Percentiles rank a stretch among this genome's conserved stretches.
Evolutionary conservation across 106 monocot genomes (phyloP).

Genomic region (Dioscorea alata): DNA sequence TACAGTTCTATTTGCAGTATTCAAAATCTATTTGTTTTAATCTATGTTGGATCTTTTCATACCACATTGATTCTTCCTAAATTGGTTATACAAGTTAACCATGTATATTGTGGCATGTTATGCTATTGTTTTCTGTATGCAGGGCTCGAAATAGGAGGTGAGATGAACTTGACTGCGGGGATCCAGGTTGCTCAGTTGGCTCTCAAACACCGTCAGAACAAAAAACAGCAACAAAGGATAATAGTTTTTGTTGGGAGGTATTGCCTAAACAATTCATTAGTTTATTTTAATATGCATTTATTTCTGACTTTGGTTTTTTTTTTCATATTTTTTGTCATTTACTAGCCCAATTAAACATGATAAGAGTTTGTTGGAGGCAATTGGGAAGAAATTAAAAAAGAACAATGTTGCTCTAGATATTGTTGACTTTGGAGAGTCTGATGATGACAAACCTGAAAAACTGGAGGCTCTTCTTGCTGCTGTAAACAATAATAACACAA

Average conservation of each 20-base stretch:
- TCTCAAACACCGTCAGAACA: conserved; percentile 97
- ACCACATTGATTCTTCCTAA: no score
- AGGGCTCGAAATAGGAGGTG: conserved; percentile 86
- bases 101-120: neutral
- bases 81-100: no score
- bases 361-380: conserved; percentile 74
- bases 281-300: neutral
- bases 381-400: conserved; percentile 90
- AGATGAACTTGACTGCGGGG: conserved; percentile 74
- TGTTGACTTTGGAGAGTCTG: conserved; percentile 88
- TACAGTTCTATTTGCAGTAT: no score
- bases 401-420: conserved; percentile 94
- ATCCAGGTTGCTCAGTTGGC: conserved; percentile 98
- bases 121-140: neutral
- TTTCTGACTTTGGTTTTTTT: conserved; percentile 1
- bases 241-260: conserved; percentile 98
- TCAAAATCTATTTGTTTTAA: no score
- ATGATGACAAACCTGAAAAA: conserved; percentile 86
- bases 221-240: conserved; percentile 93
- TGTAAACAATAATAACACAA: conserved; percentile 83
- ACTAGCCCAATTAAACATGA: conserved; percentile 78
- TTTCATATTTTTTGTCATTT: conserved; percentile 1
- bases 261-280: neutral
- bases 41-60: no score
- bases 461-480: conserved; percentile 75